Percentiles rank a stretch among this genome's conserved stretches.
phyloP scores from a whole-genome alignment of 108 stramenopile genomes.

The Phaeodactylum tricornutum region DNA sequence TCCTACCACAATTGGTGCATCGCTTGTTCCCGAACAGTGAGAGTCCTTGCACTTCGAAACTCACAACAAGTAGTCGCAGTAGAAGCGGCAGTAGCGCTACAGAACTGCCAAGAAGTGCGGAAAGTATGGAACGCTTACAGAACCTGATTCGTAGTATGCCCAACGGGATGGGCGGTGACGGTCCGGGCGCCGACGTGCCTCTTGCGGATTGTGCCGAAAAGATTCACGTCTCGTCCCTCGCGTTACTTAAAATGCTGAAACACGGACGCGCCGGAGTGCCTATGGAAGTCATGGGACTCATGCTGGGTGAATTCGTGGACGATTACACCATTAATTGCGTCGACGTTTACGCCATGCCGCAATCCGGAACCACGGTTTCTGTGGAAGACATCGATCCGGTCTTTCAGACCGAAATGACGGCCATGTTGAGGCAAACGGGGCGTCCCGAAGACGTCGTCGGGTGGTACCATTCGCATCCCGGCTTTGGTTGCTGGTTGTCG shows the following conservation, averaged over 20 bases:
- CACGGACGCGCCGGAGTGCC: conserved; percentile 99
- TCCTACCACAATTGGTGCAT: too few relatives aligned
- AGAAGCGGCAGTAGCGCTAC: too few relatives aligned
- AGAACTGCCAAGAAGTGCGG: background rate
- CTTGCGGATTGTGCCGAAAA: conserved; percentile 94
- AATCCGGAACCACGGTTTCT: conserved; percentile 92
- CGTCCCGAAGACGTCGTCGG: conserved; percentile 97
- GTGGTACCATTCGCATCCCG: conserved; percentile 99
- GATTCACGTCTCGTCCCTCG: conserved; percentile 95
- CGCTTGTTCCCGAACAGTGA: too few relatives aligned
- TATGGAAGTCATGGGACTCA: conserved; percentile 99
- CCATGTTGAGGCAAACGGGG: conserved; percentile 98
- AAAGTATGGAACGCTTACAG: conserved; percentile 77
- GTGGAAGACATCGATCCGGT: conserved; percentile 99
- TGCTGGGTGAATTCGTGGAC: conserved; percentile 99
- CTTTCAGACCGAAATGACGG: conserved; percentile 98
- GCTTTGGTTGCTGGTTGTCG: conserved; percentile 98
- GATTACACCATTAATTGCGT: conserved; percentile 99
- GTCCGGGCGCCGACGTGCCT: conserved; percentile 60
- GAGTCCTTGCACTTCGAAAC: too few relatives aligned
- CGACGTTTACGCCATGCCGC: conserved; percentile 99
- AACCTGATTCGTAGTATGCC: conserved; percentile 87
- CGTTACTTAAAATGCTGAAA: conserved; percentile 99
- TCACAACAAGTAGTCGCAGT: too few relatives aligned
- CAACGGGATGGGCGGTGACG: conserved; percentile 49